phyloP scores from a whole-genome alignment of 2,329 filamentous ascomycete species.

The Epichloe brachyelytri region DNA sequence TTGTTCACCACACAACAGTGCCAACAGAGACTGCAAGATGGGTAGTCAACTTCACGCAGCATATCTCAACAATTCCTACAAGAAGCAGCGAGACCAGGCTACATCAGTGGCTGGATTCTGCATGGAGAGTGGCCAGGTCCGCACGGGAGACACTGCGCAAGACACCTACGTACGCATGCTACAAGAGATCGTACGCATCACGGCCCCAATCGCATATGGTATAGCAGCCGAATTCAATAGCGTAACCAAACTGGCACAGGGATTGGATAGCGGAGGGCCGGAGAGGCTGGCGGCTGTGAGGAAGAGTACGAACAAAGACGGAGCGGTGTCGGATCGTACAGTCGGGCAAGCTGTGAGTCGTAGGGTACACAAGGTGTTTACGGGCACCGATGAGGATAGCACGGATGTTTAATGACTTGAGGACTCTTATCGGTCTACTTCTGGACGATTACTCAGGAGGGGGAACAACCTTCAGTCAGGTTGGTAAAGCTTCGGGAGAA shows the following conservation, averaged over 20 bases:
- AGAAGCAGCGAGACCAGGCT: slow-evolving; percentile 35
- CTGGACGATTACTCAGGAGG: background rate
- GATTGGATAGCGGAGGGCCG: slow-evolving; percentile 46
- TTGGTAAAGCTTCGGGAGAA: background rate
- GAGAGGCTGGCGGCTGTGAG: slow-evolving; percentile 47
- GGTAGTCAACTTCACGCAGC: slow-evolving; percentile 62
- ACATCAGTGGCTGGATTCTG: slow-evolving; percentile 53
- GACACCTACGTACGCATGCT: slow-evolving; percentile 67
- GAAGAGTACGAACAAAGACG: slow-evolving; percentile 44
- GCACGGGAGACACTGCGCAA: slow-evolving; percentile 47
- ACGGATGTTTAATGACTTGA: slow-evolving; percentile 33
- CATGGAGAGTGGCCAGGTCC: slow-evolving; percentile 68
- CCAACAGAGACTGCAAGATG: slow-evolving; percentile 56
- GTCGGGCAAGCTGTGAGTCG: slow-evolving; percentile 46
- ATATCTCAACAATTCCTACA: slow-evolving; percentile 65
- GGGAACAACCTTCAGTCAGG: too few relatives aligned
- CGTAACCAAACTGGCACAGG: slow-evolving; percentile 44
- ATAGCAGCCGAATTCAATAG: slow-evolving; percentile 48
- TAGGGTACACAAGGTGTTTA: slow-evolving; percentile 48
- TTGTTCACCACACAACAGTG: slow-evolving; percentile 56
- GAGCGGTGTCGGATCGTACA: slow-evolving; percentile 38
- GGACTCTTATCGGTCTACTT: too few relatives aligned
- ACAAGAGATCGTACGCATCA: slow-evolving; percentile 60
- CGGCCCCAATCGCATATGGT: slow-evolving; percentile 58
- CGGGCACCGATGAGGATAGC: slow-evolving; percentile 39